Base-by-base conservation (phyloP, 2,329 filamentous ascomycete genomes). In the Delphinella strobiligena region DNA sequence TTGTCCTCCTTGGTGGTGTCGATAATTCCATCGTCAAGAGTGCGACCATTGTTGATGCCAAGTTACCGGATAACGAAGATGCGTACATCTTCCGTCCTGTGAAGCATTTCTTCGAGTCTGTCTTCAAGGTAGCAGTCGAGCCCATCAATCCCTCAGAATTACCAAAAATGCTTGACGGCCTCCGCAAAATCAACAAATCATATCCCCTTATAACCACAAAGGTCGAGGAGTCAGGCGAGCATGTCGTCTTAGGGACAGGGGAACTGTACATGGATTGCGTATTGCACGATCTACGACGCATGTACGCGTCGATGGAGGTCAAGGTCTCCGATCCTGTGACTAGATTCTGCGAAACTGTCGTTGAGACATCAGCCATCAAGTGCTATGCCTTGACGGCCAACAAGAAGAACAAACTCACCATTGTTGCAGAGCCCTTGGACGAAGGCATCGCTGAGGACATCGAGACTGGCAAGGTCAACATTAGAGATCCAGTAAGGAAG, bases 221-320 rank as follows among this genome's bases (percentile, higher is more conserved):
- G 60, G 91, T 98, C 3, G 91, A 98, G 59, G 91, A 98, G 62
- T 95, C 87, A 1, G 91, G 91, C 37, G 91, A 98, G 61, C 91
- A 98, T 56, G 81, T 98, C 48, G 73, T 98, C 34, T 74, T 98
- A 4, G 91, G 91, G 17, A 98, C 91, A 0, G 91, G 91, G 44
- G 91, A 98, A 60, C 70, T 98, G n/a, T 98, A 98, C 66, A 96
- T 98, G 88, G 91, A 98, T 60, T 98, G 91, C 54, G 89, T 98
- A 3, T 71, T 98, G 34, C 91, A 98, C 60, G 91, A 98, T 56
- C 71, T 98, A 34, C 82, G 91, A 39, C 76, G 80, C 31, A 63
- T 96, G n/a, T 98, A 95, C 56, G 88, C 91, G 11, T 89, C 96
- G 54, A 98, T 98, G 91, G 91, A 98, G 59, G 83, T 98, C 64